These are phyloP conservation scores for Pseudoturritis turrita DNA, from an alignment of 345 rosid species.

Conservation along the genomic window DNA sequence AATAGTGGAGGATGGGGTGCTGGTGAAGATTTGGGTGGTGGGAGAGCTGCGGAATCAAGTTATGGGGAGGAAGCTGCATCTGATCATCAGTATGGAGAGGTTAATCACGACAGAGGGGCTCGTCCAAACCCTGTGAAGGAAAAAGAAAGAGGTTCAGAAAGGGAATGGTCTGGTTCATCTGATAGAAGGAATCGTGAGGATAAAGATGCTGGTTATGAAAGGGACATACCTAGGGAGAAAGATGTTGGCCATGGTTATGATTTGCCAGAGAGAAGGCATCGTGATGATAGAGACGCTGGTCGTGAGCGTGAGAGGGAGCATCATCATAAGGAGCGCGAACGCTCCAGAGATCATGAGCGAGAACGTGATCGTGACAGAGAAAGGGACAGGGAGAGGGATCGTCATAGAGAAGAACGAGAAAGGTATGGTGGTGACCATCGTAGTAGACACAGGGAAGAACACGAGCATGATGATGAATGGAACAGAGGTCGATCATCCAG, in stretches of 20 bases:
- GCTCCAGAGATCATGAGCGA: slow-evolving; percentile 54
- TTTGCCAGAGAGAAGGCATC: slow-evolving; percentile 56
- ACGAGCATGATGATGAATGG: slow-evolving; percentile 64
- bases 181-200: slow-evolving; percentile 70
- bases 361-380: slow-evolving; percentile 53
- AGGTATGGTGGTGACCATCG: slow-evolving; percentile 54
- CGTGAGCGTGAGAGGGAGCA: slow-evolving; percentile 63
- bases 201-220: slow-evolving; percentile 53
- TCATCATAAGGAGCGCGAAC: slow-evolving; percentile 57
- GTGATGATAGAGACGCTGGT: slow-evolving; percentile 55
- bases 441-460: slow-evolving; percentile 48
- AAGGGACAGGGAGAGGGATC: slow-evolving; percentile 59
- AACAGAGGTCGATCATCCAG: slow-evolving; percentile 62
- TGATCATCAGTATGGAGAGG: slow-evolving; percentile 76
- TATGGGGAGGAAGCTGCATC: slow-evolving; percentile 85
- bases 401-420: slow-evolving; percentile 59
- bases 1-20: slow-evolving; percentile 71
- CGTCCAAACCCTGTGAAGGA: slow-evolving; percentile 54
- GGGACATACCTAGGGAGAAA: slow-evolving; percentile 57
- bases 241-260: slow-evolving; percentile 56
- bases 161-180: slow-evolving; percentile 76
- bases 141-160: slow-evolving; percentile 62
- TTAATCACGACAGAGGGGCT: slow-evolving; percentile 57
- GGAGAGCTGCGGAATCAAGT: slow-evolving; percentile 77
- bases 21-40: slow-evolving; percentile 67